Evolutionary conservation across 768 basidiomycete genomes (phyloP), one percentile per base, ranked within the genome.

Genomic region (Boletus fagicola): DNA sequence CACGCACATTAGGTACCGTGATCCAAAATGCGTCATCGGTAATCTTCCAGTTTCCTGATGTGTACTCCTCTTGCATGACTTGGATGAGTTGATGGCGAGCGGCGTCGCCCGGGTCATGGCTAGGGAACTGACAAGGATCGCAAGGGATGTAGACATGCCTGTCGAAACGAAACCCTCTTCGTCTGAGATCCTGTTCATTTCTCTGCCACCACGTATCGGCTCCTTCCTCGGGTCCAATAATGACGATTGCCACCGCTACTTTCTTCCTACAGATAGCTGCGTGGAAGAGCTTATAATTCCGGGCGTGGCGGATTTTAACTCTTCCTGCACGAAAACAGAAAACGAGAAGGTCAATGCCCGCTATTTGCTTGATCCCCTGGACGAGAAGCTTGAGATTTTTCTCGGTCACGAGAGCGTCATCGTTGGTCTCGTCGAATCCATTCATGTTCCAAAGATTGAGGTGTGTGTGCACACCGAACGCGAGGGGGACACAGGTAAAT

Each of bases 171-270:
- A 76, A 58, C 12, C 54, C 53, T 44, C 15, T 54, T 65, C 33
- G 40, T 62, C 57, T 39, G 36, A 62, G 51, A 10, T 51, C 51
- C 12, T n/a, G 33, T 38, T 62, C 61, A 31, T 76, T 76, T 43
- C 62, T 53, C 40, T 57, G 54, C 74, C 73, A 76, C 74, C 52
- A 70, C 1, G 49, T 45, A 22, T 57, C 11, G 11, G 54, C 49
- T 24, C 51, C 63, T 24, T 72, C 67, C 42, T 72, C 62, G 53
- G 75, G 68, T 26, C 75, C 73, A 8, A 72, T 69, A 20, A 75
- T 50, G 20, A 65, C 65, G 13, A 72, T 39, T 2, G 67, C 68
- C 22, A 69, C 65, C 0, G 68, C 70, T 1, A 75, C 73, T 26
- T 69, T 70, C 51, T 60, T 64, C 42, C 63, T 58, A 35, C 69